Evolutionary conservation across 2,329 filamentous ascomycete species (phyloP).

Genomic region (Fusarium algeriense): DNA sequence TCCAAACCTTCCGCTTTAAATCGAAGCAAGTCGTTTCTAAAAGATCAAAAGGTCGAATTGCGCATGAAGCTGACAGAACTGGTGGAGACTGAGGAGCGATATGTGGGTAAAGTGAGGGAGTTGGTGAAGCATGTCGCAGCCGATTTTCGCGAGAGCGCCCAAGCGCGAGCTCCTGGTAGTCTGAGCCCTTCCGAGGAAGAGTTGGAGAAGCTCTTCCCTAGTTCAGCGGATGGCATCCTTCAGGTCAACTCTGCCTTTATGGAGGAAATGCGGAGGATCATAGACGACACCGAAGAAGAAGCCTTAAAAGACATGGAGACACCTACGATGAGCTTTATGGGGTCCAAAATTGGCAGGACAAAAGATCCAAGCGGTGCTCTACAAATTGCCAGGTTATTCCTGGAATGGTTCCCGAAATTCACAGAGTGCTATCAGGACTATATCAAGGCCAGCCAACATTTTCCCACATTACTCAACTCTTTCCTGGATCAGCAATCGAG

Average conservation of each 20-base stretch:
- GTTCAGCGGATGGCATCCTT: conserved; percentile 82
- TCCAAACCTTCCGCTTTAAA: conserved; percentile 87
- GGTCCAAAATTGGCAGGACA: conserved; percentile 59
- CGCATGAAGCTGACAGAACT: conserved; percentile 91
- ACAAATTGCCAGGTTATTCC: conserved; percentile 81
- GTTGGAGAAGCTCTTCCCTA: conserved; percentile 82
- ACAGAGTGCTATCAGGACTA: conserved; percentile 93
- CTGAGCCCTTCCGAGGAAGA: conserved; percentile 79
- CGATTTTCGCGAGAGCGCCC: conserved; percentile 80
- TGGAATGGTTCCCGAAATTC: conserved; percentile 95
- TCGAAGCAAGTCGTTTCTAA: conserved; percentile 80
- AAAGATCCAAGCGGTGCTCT: conserved; percentile 83
- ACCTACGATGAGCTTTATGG: conserved; percentile 57
- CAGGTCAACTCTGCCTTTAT: conserved; percentile 86
- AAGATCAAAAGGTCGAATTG: conserved; percentile 84
- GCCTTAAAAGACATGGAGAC: conserved; percentile 81
- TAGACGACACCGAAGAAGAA: conserved; percentile 86
- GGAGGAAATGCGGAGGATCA: conserved; percentile 77
- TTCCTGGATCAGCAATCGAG: conserved; percentile 86
- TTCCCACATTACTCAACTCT: conserved; percentile 82
- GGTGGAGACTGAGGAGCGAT: conserved; percentile 93
- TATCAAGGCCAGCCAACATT: conserved; percentile 88
- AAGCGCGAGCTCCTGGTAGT: conserved; percentile 68
- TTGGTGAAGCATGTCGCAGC: conserved; percentile 84
- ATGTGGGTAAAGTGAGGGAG: conserved; percentile 88